Evolutionary conservation across 2,329 filamentous ascomycete genomes (phyloP).

Genomic region (Colletotrichum simmondsii): DNA sequence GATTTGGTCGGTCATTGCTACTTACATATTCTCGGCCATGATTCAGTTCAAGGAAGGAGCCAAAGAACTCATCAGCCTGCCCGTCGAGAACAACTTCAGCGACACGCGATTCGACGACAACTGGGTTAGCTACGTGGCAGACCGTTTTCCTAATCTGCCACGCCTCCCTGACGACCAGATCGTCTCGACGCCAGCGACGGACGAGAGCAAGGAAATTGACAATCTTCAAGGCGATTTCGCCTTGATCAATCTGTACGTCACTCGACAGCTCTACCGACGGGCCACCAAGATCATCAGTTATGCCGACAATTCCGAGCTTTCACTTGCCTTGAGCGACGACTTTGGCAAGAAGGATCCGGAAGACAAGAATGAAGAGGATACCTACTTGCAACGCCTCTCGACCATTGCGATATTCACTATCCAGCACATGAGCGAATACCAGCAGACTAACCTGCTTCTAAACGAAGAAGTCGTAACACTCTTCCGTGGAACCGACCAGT

Average conservation of each 20-base stretch:
- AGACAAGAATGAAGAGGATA: slow-evolving; percentile 39
- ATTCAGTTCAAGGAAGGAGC: slow-evolving; percentile 39
- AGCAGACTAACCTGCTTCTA: slow-evolving; percentile 46
- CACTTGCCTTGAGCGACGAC: slow-evolving; percentile 46
- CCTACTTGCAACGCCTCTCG: slow-evolving; percentile 50
- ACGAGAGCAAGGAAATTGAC: slow-evolving; percentile 27
- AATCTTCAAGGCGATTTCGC: slow-evolving; percentile 50
- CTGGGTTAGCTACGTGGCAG: slow-evolving; percentile 31
- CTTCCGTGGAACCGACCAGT: slow-evolving; percentile 43
- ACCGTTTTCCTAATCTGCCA: slow-evolving; percentile 15
- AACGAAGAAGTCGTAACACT: slow-evolving; percentile 49
- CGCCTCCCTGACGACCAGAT: slow-evolving; percentile 10
- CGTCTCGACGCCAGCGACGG: neutral
- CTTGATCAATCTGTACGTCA: slow-evolving; percentile 50
- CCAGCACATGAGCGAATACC: slow-evolving; percentile 49
- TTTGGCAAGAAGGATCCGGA: slow-evolving; percentile 40
- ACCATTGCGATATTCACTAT: slow-evolving; percentile 49
- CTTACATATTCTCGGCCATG: slow-evolving; percentile 45
- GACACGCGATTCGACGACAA: slow-evolving; percentile 22
- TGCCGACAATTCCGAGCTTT: slow-evolving; percentile 35
- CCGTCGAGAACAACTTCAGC: slow-evolving; percentile 14
- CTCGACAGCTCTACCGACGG: slow-evolving; percentile 53
- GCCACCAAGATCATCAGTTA: slow-evolving; percentile 44
- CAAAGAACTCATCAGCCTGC: neutral
- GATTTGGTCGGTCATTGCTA: slow-evolving; percentile 51